Evolutionary conservation across 768 basidiomycete genomes (phyloP), one percentile per base, ranked within the genome.

Genomic region (Phlegmacium glaucopus): DNA sequence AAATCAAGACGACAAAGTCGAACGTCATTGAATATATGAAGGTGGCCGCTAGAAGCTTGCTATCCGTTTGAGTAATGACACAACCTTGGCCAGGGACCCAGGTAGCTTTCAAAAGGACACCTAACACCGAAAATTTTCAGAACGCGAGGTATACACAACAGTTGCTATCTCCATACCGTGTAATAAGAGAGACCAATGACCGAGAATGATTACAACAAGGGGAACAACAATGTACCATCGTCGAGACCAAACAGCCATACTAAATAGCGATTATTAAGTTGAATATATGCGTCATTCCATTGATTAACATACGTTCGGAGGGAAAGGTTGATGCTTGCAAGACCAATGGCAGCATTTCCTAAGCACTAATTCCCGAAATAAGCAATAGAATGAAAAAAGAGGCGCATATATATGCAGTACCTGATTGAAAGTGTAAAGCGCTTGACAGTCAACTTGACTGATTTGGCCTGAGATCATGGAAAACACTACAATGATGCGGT

Each of bases 1-100:
- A 68, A 39, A 66, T 67, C 26, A 88, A 63, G 42, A 88, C 83
- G 12, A 68, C 59, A 50, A 88, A 72, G 65, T 88, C 86, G 58
- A 87, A 86, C 16, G 67, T 65, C 86, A 88, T 88, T 40, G 82
- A 77, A 57, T 87, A 87, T 53, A 87, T 83, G 64, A 85, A 88
- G 6, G 79, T 79, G 18, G 73, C 72, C 3, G 83, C 82, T 40
- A 89, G 77, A 36, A 85, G 65, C 40, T 60, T 71, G 62, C 72
- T 84, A 56, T 82, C 67, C 6, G 83, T 85, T 25, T 73, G 65
- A 9, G 72, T 76, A 53, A 87, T 87, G 25, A 68, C 69, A 54
- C 85, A 87, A 26, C 79, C 72, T 27, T 60, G 51, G 4, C 65
- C 71, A 1, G 68, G 64, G 9, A 75, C 53, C 80, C 82, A 87